Conservation (phyloP, 2,329 filamentous ascomycete genomes). For the Verticillium longisporum region DNA sequence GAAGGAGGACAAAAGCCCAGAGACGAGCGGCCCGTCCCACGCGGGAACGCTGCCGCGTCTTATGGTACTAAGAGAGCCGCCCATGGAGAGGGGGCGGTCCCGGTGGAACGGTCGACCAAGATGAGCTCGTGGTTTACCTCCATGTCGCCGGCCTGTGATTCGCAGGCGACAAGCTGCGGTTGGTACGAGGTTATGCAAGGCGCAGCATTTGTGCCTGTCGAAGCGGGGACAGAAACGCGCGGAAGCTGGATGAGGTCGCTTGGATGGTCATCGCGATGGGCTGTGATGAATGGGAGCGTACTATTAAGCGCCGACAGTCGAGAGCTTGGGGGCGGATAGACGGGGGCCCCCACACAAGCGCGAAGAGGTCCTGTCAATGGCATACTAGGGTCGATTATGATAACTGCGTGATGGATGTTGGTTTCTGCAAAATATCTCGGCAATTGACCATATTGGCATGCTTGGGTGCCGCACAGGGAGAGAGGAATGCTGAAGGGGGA, state of each 20-base stretch:
- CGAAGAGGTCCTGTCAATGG: background rate
- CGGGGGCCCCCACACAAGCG: background rate
- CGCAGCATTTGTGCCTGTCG: background rate
- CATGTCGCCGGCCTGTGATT: background rate
- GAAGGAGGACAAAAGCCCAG: background rate
- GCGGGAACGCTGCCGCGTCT: background rate
- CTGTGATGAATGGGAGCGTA: background rate
- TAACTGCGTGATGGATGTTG: background rate
- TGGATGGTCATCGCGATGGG: background rate
- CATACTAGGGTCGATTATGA: background rate
- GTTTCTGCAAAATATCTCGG: background rate
- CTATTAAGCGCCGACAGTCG: background rate
- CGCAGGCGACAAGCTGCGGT: background rate
- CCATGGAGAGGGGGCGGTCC: background rate
- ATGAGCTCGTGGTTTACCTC: background rate
- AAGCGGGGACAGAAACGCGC: background rate
- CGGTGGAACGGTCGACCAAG: background rate
- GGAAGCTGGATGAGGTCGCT: background rate
- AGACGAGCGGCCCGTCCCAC: background rate
- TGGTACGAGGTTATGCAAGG: background rate
- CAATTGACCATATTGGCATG: background rate
- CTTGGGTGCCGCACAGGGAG: too few species aligned
- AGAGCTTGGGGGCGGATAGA: background rate
- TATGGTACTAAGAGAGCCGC: background rate
- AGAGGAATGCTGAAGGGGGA: too few species aligned